Conservation (phyloP, 208 protist species). For the Trypanosoma mega region DNA sequence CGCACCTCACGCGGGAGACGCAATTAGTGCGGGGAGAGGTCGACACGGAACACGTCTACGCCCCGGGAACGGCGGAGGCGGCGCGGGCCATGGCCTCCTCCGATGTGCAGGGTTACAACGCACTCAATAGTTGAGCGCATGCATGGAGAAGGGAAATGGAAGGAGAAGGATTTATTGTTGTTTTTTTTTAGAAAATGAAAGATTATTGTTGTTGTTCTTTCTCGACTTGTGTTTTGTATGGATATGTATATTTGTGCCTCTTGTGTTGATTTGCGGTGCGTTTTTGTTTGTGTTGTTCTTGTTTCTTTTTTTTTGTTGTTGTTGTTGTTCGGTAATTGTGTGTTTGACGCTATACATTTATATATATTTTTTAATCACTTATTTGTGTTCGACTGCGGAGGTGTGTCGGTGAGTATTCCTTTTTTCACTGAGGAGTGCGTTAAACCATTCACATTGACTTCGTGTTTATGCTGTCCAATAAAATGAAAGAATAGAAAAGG, state of each 20-base stretch:
- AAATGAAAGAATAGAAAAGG: too few species aligned
- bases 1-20: conserved; percentile 42
- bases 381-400: too few species aligned
- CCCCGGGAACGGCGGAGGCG: conserved; percentile 56
- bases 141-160: neutral
- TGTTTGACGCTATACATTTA: too few species aligned
- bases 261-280: neutral
- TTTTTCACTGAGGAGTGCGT: too few species aligned
- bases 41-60: conserved; percentile 47
- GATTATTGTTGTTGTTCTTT: conserved; percentile 1
- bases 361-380: too few species aligned
- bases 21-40: conserved; percentile 76
- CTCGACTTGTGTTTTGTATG: too few species aligned
- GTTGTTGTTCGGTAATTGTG: neutral
- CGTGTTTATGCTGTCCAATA: too few species aligned
- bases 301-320: conserved; percentile 4
- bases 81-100: conserved; percentile 31
- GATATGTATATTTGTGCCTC: neutral
- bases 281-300: conserved; percentile 3
- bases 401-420: too few species aligned
- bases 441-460: too few species aligned
- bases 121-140: neutral
- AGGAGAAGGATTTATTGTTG: too few species aligned
- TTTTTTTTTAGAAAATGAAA: too few species aligned
- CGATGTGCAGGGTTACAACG: conserved; percentile 22